A percentile compares a stretch with the other conserved stretches of the same genome.
These are phyloP conservation scores for Lepidium africanum DNA, from an alignment of 345 rosid species.

Conservation along the genomic window DNA sequence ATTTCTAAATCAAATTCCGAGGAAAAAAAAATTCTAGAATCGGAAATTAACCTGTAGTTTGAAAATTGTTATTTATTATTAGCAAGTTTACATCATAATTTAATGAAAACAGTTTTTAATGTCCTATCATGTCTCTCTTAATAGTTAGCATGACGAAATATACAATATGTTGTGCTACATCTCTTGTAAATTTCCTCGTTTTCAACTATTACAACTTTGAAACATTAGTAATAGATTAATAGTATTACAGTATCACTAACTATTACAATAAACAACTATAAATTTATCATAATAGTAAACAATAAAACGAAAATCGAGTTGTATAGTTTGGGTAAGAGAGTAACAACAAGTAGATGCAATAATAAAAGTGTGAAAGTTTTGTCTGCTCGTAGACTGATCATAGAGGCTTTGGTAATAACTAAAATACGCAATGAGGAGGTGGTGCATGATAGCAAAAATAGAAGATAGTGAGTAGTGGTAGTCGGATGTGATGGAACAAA, in stretches of 20 bases:
- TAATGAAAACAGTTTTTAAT: neutral
- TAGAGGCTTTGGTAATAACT: neutral
- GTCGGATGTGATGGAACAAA: conserved; percentile 33
- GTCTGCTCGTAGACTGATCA: no score
- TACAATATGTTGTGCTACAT: neutral
- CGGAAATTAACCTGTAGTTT: no score
- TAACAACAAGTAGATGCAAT: neutral
- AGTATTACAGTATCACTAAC: neutral
- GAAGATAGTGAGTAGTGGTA: conserved; percentile 23
- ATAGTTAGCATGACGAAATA: neutral
- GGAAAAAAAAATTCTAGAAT: no score
- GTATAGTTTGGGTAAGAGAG: neutral
- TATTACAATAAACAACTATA: neutral
- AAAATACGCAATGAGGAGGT: neutral
- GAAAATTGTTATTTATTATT: no score
- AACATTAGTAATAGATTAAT: no score
- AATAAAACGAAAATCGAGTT: no score
- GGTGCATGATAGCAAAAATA: conserved; percentile 11
- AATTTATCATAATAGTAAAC: no score
- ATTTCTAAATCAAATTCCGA: no score
- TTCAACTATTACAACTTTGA: conserved; percentile 9
- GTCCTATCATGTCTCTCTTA: neutral
- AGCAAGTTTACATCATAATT: no score
- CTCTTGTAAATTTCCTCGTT: neutral
- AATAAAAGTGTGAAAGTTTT: conserved; percentile 26